Evolutionary conservation across 2,329 filamentous ascomycete species (phyloP).

Genomic region (Diplodia seriata): DNA sequence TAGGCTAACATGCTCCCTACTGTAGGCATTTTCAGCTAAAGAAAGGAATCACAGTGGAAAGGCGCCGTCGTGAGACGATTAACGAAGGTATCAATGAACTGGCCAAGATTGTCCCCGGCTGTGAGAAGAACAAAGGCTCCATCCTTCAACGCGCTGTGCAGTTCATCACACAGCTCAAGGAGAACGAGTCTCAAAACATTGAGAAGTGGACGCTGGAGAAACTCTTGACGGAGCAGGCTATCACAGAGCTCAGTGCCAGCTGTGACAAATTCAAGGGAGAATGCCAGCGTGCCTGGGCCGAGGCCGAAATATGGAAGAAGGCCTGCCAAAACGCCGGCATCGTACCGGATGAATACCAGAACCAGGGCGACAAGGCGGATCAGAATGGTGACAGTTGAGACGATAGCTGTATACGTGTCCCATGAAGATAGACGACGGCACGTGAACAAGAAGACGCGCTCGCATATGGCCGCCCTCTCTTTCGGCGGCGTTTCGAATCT

Average conservation of each 20-base stretch:
- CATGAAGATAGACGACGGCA: not conserved
- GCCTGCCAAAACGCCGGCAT: constrained; percentile 51
- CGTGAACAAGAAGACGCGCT: not conserved
- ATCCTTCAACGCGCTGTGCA: constrained; percentile 92
- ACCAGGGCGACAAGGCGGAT: constrained; percentile 48
- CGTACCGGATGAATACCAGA: constrained; percentile 50
- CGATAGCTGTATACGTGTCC: not conserved
- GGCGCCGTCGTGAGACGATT: constrained; percentile 94
- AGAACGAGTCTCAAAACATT: constrained; percentile 92
- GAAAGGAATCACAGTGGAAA: constrained; percentile 72
- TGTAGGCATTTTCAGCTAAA: constrained; percentile 34
- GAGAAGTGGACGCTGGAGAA: constrained; percentile 95
- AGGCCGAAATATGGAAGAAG: constrained; percentile 78
- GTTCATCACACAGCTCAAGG: constrained; percentile 93
- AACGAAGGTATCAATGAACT: constrained; percentile 99
- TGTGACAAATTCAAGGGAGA: constrained; percentile 88
- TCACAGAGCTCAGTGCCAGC: constrained; percentile 82
- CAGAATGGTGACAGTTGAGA: constrained; percentile 45
- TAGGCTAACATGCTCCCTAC: constrained; percentile 23
- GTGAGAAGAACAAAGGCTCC: constrained; percentile 98
- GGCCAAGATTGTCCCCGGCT: constrained; percentile 95
- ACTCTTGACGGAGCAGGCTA: constrained; percentile 85
- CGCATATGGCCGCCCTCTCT: not conserved
- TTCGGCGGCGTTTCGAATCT: not conserved
- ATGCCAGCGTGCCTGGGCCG: constrained; percentile 77